Conservation (phyloP, 345 rosid genomes). For the Cardamine occulta region DNA sequence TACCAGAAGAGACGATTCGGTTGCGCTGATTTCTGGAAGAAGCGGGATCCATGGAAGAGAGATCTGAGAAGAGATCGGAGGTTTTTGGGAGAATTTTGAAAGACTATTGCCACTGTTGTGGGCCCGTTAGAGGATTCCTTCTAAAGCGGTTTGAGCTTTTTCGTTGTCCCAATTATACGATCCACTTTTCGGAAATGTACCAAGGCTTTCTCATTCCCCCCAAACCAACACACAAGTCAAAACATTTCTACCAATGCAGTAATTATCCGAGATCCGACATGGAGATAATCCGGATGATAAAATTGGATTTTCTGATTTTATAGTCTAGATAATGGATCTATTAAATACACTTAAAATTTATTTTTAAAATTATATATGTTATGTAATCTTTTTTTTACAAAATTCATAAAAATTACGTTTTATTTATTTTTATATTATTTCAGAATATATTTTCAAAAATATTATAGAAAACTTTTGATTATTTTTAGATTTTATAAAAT, state of each 20-base stretch:
- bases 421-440: too few species aligned
- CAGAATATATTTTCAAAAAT: not conserved
- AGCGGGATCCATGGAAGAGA: conserved; percentile 43
- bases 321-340: too few species aligned
- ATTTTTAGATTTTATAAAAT: too few species aligned
- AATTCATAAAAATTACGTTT: too few species aligned
- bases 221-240: not conserved
- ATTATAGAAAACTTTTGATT: not conserved
- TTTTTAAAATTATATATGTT: too few species aligned
- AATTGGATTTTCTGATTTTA: not conserved
- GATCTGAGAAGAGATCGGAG: conserved; percentile 40
- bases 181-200: not conserved
- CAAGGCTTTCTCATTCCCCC: not conserved
- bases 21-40: conserved; percentile 41
- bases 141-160: conserved; percentile 25
- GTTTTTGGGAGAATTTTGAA: conserved; percentile 30
- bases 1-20: conserved; percentile 49
- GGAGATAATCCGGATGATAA: not conserved
- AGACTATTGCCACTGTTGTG: conserved; percentile 30
- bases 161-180: not conserved
- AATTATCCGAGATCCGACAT: not conserved
- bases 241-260: not conserved
- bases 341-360: too few species aligned
- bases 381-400: too few species aligned
- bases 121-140: conserved; percentile 24